phyloP scores from a whole-genome alignment of 805 yeast species.

The Suhomyces sp. region DNA sequence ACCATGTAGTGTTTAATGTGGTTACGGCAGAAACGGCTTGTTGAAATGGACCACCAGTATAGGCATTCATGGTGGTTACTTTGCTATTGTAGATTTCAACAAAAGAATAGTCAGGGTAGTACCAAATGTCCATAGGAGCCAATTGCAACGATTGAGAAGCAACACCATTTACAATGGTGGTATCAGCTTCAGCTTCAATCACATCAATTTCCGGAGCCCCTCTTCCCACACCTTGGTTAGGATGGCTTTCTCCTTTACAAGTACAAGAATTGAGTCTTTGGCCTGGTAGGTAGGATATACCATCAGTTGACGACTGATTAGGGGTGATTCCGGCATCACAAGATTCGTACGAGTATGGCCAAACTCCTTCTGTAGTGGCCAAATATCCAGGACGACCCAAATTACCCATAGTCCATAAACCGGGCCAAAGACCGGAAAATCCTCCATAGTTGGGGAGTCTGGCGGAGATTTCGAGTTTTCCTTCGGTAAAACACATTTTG shows the following conservation, averaged over 20 bases:
- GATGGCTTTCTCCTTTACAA: constrained; percentile 81
- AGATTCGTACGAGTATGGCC: constrained; percentile 87
- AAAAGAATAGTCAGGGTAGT: constrained; percentile 81
- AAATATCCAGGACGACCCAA: constrained; percentile 87
- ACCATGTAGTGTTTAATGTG: constrained; percentile 80
- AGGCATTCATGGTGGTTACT: constrained; percentile 78
- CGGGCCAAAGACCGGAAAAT: constrained; percentile 91
- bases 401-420: constrained; percentile 93
- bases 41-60: constrained; percentile 91
- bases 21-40: constrained; percentile 89
- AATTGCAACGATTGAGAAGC: constrained; percentile 91
- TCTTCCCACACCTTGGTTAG: constrained; percentile 81
- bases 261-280: constrained; percentile 76
- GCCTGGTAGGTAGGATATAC: constrained; percentile 82
- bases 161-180: constrained; percentile 52
- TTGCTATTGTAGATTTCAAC: constrained; percentile 68
- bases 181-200: constrained; percentile 77
- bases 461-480: constrained; percentile 72
- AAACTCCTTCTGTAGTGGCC: constrained; percentile 86
- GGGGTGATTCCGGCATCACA: constrained; percentile 96
- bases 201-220: constrained; percentile 97
- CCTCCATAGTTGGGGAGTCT: constrained; percentile 77
- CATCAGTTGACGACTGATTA: constrained; percentile 87
- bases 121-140: constrained; percentile 96
- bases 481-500: constrained; percentile 83